Percentiles rank a stretch among this genome's conserved stretches.
phyloP scores from a whole-genome alignment of 768 basidiomycete genomes.

The Tricholoma bakamatsutake region DNA sequence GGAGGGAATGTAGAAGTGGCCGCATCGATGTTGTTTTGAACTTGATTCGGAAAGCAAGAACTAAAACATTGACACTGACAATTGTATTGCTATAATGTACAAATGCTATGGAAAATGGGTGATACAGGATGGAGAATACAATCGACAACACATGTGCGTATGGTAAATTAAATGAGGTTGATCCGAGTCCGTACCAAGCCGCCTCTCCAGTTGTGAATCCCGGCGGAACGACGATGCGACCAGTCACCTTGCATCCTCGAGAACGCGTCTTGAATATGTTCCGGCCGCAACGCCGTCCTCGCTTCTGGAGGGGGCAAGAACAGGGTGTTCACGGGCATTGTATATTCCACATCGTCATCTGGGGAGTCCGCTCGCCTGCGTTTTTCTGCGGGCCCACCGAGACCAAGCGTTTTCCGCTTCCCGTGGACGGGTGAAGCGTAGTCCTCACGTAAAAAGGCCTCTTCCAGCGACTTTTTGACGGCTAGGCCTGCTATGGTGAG shows the following conservation, averaged over 20 bases:
- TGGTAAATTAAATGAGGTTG: conserved; percentile 56
- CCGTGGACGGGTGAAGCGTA: conserved; percentile 61
- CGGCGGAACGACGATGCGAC: conserved; percentile 74
- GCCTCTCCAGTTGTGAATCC: conserved; percentile 87
- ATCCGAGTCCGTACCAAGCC: conserved; percentile 76
- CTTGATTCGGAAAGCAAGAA: conserved; percentile 1
- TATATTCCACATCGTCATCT: conserved; percentile 56
- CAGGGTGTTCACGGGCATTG: conserved; percentile 62
- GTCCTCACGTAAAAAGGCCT: conserved; percentile 61
- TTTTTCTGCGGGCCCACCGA: conserved; percentile 46
- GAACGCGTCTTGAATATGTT: conserved; percentile 91
- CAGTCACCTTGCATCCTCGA: conserved; percentile 85
- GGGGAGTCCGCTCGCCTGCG: conserved; percentile 53
- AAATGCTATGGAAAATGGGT: conserved; percentile 15
- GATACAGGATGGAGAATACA: conserved; percentile 19
- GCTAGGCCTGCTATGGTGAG: conserved; percentile 84
- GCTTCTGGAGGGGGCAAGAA: conserved; percentile 83
- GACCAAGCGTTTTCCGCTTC: conserved; percentile 55
- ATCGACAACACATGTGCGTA: conserved; percentile 1
- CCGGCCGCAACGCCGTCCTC: conserved; percentile 68
- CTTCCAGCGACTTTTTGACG: conserved; percentile 75
- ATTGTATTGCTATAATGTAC: conserved; percentile 21
- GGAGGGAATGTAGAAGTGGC: conserved; percentile 87
- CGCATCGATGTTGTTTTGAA: conserved; percentile 76
- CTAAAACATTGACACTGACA: conserved; percentile 1